Base-by-base conservation (phyloP, 805 yeast genomes). In the Candida bentonensis region DNA sequence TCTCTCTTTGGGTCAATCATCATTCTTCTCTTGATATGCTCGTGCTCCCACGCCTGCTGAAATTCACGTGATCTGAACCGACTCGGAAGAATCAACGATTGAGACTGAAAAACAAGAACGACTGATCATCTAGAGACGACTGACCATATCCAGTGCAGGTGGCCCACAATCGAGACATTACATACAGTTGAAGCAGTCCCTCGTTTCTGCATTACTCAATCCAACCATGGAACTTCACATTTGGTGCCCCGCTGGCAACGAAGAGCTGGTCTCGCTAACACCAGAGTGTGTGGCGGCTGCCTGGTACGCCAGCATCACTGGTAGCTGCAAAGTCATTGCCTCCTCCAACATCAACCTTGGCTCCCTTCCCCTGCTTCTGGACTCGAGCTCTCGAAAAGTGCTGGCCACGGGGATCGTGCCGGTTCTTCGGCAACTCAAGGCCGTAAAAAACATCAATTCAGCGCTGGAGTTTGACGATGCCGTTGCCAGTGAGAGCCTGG, bases 231-330 rank as follows among this genome's bases (percentile, higher is more conserved):
- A n/a, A n/a, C 50, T 60, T 21, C 64, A 61, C 40, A 50, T 60
- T 3, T 59, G 61, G 60, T 54, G 57, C n/a, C 49, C 57, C 7
- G 28, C 57, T 4, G n/a, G n/a, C n/a, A n/a, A n/a, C n/a, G 49
- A 42, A 3, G 50, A 52, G 4, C 28, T 51, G 3, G 48, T 49
- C 4, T 51, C 61, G 2, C 52, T 59, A 15, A 55, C 54, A 17
- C 58, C 65, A 2, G 58, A 55, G n/a, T 59, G 62, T 33, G 40
- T 59, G 13, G 63, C 64, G 3, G 52, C 55, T 5, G 41, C 49
- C 4, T 59, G 61, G 61, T 50, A 50, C 23, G 42, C 57, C 9
- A 17, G 44, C 17, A 27, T 50, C 17, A 45, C 26, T 7, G 44
- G 28, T 2, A 46, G 49, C 3, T 41, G 53, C 21, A 23, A 28